Percentiles rank a stretch among this genome's conserved stretches.
Evolutionary conservation across 306 rosid species (phyloP).

Genomic region (Quercus agrifolia): DNA sequence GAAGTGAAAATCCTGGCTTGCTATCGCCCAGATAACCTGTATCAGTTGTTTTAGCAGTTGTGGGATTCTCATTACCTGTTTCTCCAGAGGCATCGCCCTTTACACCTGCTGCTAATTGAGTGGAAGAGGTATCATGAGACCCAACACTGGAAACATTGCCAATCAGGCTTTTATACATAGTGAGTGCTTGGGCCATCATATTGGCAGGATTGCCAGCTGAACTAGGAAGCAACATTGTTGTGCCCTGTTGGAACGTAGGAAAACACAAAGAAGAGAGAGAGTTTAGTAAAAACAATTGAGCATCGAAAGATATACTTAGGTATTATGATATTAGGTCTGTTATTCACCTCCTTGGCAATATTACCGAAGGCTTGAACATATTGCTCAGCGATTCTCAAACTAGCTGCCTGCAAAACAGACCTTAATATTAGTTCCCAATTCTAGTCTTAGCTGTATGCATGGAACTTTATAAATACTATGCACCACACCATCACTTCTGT

Average conservation of each 20-base stretch:
- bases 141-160: constrained; percentile 45
- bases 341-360: constrained; percentile 82
- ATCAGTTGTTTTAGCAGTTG: constrained; percentile 8
- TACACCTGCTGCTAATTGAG: constrained; percentile 24
- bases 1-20: constrained; percentile 64
- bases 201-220: constrained; percentile 78
- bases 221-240: constrained; percentile 94
- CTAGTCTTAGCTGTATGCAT: neutral
- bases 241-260: constrained; percentile 50
- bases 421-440: constrained; percentile 17
- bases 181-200: constrained; percentile 95
- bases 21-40: constrained; percentile 1
- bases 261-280: neutral
- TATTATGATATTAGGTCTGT: neutral
- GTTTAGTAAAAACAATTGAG: neutral
- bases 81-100: constrained; percentile 33
- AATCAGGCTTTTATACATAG: constrained; percentile 76
- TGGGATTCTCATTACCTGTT: constrained; percentile 18
- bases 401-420: constrained; percentile 77
- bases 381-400: constrained; percentile 89
- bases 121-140: constrained; percentile 20
- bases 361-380: constrained; percentile 83
- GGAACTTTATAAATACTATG: neutral
- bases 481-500: neutral
- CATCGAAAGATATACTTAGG: neutral